A percentile compares a stretch with the other conserved stretches of the same genome.
These are phyloP conservation scores for Phytophthora rubi DNA, from an alignment of 352 stramenopile genomes.

Conservation along the genomic window DNA sequence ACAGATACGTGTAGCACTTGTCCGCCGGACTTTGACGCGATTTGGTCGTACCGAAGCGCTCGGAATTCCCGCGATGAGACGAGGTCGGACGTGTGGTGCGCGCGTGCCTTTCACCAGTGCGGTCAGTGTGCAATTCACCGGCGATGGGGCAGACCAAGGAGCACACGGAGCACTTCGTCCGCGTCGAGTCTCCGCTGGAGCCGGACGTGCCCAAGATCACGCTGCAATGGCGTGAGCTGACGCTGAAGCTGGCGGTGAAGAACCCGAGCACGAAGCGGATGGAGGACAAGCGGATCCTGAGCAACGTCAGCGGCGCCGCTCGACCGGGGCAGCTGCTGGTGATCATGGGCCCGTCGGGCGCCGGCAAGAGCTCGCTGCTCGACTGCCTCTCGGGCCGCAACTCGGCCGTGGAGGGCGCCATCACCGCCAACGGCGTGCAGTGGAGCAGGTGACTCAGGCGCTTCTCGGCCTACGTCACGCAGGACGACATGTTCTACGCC, in stretches of 20 bases:
- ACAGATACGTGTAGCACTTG: too few species aligned
- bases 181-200: neutral
- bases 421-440: constrained; percentile 58
- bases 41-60: neutral
- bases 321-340: constrained; percentile 51
- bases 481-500: constrained; percentile 88
- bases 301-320: constrained; percentile 48
- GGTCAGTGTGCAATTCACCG: neutral
- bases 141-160: neutral
- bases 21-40: too few species aligned
- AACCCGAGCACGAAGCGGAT: constrained; percentile 21
- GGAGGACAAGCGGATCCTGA: constrained; percentile 54
- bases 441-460: constrained; percentile 48
- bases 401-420: constrained; percentile 60
- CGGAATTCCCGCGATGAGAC: neutral
- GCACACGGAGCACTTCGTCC: neutral
- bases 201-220: constrained; percentile 7
- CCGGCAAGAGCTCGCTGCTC: constrained; percentile 62
- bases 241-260: constrained; percentile 5
- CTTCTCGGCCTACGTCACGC: constrained; percentile 72
- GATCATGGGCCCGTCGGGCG: constrained; percentile 67
- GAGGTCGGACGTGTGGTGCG: too few species aligned
- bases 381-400: constrained; percentile 62
- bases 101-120: neutral
- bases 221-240: constrained; percentile 1